Evolutionary conservation across 352 stramenopile species (phyloP).

Genomic region (Blastocystis sp.): DNA sequence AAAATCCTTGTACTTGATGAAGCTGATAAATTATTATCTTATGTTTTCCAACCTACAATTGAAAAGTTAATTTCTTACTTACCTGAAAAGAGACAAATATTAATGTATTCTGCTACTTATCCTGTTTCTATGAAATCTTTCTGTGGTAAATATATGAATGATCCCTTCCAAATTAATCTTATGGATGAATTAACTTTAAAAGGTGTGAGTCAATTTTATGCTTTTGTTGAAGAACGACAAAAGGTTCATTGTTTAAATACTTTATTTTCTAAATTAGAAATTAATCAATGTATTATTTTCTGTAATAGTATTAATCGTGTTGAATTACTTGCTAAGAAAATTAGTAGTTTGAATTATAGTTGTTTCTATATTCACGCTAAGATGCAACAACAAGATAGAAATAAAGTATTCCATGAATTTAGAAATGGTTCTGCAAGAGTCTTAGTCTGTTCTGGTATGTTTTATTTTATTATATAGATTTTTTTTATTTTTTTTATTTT

Average conservation of each 20-base stretch:
- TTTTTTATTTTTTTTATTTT: constrained; percentile 11
- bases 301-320: constrained; percentile 97
- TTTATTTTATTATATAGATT: not conserved
- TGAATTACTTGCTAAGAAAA: constrained; percentile 94
- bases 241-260: constrained; percentile 99
- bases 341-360: constrained; percentile 93
- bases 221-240: constrained; percentile 92
- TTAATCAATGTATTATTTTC: constrained; percentile 99
- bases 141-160: constrained; percentile 88
- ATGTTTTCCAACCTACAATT: constrained; percentile 87
- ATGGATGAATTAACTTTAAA: constrained; percentile 96
- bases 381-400: constrained; percentile 96
- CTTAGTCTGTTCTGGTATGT: constrained; percentile 81
- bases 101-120: constrained; percentile 98
- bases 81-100: constrained; percentile 81
- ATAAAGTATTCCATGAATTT: constrained; percentile 98
- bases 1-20: constrained; percentile 96
- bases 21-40: constrained; percentile 92
- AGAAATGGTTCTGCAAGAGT: constrained; percentile 82
- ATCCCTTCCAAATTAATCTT: constrained; percentile 96
- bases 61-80: constrained; percentile 85
- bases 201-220: constrained; percentile 97
- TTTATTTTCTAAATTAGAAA: constrained; percentile 92
- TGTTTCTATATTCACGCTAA: constrained; percentile 99
- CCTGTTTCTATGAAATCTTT: constrained; percentile 93